A percentile compares a stretch with the other conserved stretches of the same genome.
These are phyloP conservation scores for Mimosa bimucronata DNA, from an alignment of 306 rosid species.

Conservation along the genomic window DNA sequence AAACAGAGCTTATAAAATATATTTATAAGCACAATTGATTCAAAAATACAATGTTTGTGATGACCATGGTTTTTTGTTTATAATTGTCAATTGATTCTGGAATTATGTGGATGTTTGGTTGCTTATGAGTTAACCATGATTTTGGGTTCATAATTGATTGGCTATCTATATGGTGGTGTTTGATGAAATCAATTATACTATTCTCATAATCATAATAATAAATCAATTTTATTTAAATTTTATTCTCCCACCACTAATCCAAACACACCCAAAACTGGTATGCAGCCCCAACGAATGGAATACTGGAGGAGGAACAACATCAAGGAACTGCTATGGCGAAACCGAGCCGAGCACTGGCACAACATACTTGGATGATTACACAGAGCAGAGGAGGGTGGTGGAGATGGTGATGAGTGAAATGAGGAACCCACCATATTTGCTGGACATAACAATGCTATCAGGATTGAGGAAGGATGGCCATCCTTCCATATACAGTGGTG, in stretches of 20 bases:
- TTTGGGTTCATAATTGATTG: too few species aligned
- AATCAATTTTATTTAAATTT: too few species aligned
- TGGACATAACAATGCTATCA: conserved; percentile 74
- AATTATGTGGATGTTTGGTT: too few species aligned
- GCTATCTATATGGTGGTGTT: too few species aligned
- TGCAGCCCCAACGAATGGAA: conserved; percentile 77
- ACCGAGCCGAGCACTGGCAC: conserved; percentile 57
- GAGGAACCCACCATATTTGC: conserved; percentile 53
- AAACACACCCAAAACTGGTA: not conserved
- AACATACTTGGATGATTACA: conserved; percentile 46
- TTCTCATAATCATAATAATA: too few species aligned
- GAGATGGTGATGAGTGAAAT: conserved; percentile 64
- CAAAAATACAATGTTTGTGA: not conserved
- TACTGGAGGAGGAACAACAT: conserved; percentile 44
- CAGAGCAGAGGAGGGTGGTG: conserved; percentile 70
- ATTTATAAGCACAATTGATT: not conserved
- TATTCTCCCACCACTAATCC: too few species aligned
- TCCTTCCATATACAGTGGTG: conserved; percentile 83
- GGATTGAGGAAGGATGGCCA: conserved; percentile 79
- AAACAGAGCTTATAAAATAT: not conserved
- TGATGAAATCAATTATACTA: too few species aligned
- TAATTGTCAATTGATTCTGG: not conserved
- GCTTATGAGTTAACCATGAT: too few species aligned
- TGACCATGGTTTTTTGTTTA: not conserved
- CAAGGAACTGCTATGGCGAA: conserved; percentile 80